Percentiles rank a stretch among this genome's conserved stretches.
phyloP scores from a whole-genome alignment of 1,139 yeast species.

The Taiozyma sp. region DNA sequence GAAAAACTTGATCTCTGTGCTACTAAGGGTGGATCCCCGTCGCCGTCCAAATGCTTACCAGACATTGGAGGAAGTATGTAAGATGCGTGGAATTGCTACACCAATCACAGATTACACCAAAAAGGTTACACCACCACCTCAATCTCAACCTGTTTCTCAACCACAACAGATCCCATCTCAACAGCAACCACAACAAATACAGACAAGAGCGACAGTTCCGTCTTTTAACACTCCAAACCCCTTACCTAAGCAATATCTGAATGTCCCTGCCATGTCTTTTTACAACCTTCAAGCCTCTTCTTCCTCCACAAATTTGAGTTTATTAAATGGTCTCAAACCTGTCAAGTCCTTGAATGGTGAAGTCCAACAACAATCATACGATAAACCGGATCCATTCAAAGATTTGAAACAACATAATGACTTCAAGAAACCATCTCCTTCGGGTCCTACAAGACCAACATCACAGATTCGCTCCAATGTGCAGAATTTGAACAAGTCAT shows the following conservation, averaged over 20 bases:
- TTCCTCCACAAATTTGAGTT: background rate
- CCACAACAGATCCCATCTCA: background rate
- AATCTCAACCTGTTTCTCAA: background rate
- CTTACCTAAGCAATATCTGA: background rate
- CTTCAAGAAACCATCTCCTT: conserved; percentile 9
- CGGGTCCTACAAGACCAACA: conserved; percentile 17
- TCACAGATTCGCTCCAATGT: conserved; percentile 5
- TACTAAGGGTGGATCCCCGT: conserved; percentile 64
- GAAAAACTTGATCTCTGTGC: conserved; percentile 52
- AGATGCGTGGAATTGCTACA: conserved; percentile 47
- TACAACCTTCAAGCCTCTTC: background rate
- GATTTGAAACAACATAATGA: conserved; percentile 2
- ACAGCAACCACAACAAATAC: background rate
- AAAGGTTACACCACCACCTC: conserved; percentile 2
- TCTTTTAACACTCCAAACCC: background rate
- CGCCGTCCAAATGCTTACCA: conserved; percentile 70
- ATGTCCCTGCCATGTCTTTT: background rate
- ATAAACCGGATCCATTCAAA: conserved; percentile 14
- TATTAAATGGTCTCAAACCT: background rate
- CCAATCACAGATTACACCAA: conserved; percentile 36
- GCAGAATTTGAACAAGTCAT: conserved; percentile 16
- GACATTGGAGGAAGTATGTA: conserved; percentile 58
- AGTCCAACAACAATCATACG: background rate
- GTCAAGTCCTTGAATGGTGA: conserved; percentile 3
- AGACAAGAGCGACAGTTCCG: background rate